Percentiles rank a stretch among this genome's conserved stretches.
phyloP scores from a whole-genome alignment of 495 filamentous ascomycete species.

The Astrothelium macrocarpum region DNA sequence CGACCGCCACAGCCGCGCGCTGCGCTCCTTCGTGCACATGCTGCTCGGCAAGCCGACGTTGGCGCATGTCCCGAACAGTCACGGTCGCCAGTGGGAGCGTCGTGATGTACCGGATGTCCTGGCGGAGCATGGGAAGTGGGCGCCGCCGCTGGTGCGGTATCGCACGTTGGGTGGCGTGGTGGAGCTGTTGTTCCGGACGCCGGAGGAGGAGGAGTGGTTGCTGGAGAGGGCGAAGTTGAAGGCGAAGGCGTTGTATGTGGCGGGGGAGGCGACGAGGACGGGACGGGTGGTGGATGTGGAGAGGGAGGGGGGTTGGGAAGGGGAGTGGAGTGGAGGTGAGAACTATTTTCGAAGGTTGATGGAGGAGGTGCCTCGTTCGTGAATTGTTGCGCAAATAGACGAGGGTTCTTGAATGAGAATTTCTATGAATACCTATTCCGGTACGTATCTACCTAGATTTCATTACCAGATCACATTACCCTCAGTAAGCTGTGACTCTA shows the following conservation, averaged over 20 bases:
- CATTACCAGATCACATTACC: no score
- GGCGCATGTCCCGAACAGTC: neutral
- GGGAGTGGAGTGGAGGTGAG: no score
- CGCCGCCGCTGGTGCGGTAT: constrained; percentile 7
- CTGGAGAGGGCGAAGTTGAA: neutral
- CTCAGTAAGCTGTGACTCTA: no score
- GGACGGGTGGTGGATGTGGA: constrained; percentile 1
- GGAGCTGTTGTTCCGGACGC: constrained; percentile 12
- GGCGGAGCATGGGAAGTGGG: constrained; percentile 7
- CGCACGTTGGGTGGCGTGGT: constrained; percentile 11
- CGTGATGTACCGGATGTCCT: constrained; percentile 10
- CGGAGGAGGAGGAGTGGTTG: constrained; percentile 10
- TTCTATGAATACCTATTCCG: no score
- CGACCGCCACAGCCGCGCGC: constrained; percentile 11
- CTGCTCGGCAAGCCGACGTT: constrained; percentile 12
- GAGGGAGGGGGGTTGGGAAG: no score
- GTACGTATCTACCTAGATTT: no score
- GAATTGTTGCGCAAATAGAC: no score
- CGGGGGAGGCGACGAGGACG: neutral
- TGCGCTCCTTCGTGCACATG: constrained; percentile 17
- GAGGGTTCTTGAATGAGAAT: no score
- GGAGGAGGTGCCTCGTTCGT: no score
- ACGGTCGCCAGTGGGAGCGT: neutral
- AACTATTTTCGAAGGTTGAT: no score
- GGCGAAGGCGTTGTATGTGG: neutral